Percentiles rank a stretch among this genome's conserved stretches.
phyloP scores from a whole-genome alignment of 345 rosid genomes.

The Jatropha curcas region DNA sequence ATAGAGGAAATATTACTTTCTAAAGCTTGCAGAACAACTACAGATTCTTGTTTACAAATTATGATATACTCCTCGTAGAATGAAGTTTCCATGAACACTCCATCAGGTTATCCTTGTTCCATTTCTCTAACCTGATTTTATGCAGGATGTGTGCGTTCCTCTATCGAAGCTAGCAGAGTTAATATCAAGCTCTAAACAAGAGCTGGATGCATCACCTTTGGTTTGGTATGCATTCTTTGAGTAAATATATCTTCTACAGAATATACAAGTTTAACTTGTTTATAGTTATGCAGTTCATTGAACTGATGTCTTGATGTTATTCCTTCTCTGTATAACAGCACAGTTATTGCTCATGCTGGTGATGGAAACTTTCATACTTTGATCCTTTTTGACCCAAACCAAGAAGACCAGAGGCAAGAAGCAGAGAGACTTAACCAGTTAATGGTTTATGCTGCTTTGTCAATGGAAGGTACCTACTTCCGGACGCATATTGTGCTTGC shows the following conservation, averaged over 20 bases:
- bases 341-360: conserved; percentile 92
- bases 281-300: background rate
- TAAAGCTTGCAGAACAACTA: background rate
- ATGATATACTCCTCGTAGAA: background rate
- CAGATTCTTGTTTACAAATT: background rate
- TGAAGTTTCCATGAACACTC: background rate
- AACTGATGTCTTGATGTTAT: conserved; percentile 4
- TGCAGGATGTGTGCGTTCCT: conserved; percentile 94
- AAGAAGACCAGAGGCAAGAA: conserved; percentile 62
- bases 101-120: background rate
- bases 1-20: no score
- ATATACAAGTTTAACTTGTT: background rate
- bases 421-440: conserved; percentile 77
- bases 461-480: conserved; percentile 64
- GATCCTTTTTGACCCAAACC: conserved; percentile 69
- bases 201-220: conserved; percentile 70
- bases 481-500: background rate
- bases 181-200: conserved; percentile 69
- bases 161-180: conserved; percentile 74
- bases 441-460: conserved; percentile 77
- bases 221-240: conserved; percentile 46
- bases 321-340: conserved; percentile 40
- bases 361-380: conserved; percentile 90
- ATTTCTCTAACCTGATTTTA: background rate
- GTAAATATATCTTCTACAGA: background rate